Percentiles rank a stretch among this genome's conserved stretches.
phyloP scores from a whole-genome alignment of 2,329 filamentous ascomycete species.

The Calonectria crousiana region DNA sequence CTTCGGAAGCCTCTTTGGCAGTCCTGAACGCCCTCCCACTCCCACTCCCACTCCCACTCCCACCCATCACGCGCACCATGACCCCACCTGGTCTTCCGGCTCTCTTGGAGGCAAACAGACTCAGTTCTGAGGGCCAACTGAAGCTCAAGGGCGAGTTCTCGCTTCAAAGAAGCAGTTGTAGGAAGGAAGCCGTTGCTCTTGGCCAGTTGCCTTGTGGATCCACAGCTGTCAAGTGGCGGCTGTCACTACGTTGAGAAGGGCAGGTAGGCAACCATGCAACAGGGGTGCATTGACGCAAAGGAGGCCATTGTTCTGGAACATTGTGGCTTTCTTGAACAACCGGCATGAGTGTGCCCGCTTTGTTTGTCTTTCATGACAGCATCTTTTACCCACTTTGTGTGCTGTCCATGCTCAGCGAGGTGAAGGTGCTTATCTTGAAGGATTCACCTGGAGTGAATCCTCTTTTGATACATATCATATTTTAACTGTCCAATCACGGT shows the following conservation, averaged over 20 bases:
- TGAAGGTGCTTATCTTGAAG: background rate
- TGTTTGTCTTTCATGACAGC: background rate
- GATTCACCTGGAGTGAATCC: background rate
- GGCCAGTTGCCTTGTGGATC: background rate
- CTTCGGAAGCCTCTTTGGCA: background rate
- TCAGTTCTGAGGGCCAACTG: background rate
- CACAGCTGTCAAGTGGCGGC: conserved; percentile 10
- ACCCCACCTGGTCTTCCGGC: too few species aligned
- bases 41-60: too few species aligned
- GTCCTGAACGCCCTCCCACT: background rate
- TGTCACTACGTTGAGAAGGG: conserved; percentile 3
- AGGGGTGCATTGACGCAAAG: background rate
- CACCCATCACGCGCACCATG: background rate
- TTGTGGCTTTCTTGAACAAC: background rate
- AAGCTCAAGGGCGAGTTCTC: background rate
- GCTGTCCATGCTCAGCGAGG: background rate
- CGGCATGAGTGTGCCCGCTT: background rate
- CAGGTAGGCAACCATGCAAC: background rate
- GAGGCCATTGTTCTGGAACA: background rate
- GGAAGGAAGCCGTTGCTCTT: conserved; percentile 3
- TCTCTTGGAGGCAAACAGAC: background rate
- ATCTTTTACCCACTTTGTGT: background rate
- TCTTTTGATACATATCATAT: background rate
- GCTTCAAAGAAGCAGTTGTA: conserved; percentile 23
- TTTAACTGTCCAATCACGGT: background rate